Evolutionary conservation across 352 stramenopile genomes (phyloP), one percentile per base, ranked within the genome.

Genomic region (Phytophthora colocasiae): DNA sequence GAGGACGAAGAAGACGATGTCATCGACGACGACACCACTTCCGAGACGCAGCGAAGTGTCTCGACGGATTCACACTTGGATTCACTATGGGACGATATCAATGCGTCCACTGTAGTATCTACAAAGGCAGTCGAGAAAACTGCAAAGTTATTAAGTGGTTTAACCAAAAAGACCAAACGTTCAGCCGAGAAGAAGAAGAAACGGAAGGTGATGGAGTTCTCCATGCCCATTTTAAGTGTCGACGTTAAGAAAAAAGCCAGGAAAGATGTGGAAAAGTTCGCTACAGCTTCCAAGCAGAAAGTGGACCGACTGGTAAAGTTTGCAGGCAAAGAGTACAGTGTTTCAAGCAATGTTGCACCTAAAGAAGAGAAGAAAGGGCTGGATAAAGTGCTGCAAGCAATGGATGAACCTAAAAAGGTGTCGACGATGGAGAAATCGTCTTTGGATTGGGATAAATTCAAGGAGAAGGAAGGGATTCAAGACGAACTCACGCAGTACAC

Each of bases 371-470:
- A 58, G 34, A 78, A 69, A 29, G 83, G 78, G 0, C 65, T 98
- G 51, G 95, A 99, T 66, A 65, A 88, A 50, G 80, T 98, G 26
- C 60, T 99, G 36, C 81, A 80, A 32, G 78, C 93, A 26, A 62
- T 99, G 31, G 86, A 96, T 40, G 87, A 82, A 15, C 92, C 92
- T 0, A 92, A 96, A 72, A 98, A 97, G 67, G 79, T 98, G 6
- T 97, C 91, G 9, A 98, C 95, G 6, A 96, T 98, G 57, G 91
- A 97, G 77, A 99, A 99, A 72, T 96, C 95, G 36, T 96, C 83
- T 31, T 72, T 97, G 14, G 96, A 99, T 74, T 99, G 96, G 96
- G 93, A 98, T 73, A 85, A 89, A 22, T 99, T 98, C 81, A 99
- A 99, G 70, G 80, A 95, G 38, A 77, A 94, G 32, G 81, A 97